Conservation (phyloP, 2,329 filamentous ascomycete genomes). For the Bertia moriformis region DNA sequence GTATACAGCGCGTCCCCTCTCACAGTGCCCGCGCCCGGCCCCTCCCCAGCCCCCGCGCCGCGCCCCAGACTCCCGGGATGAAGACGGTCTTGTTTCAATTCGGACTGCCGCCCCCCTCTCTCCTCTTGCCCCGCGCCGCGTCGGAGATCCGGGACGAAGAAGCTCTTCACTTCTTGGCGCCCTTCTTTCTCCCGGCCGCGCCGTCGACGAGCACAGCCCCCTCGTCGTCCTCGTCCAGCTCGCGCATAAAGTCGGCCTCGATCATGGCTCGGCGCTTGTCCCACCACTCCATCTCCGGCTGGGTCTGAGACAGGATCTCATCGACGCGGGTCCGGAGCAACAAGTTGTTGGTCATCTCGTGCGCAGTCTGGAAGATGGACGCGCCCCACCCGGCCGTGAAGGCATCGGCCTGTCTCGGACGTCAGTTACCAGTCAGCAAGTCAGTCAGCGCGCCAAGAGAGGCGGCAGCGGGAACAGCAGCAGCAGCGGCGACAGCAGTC, state of each 20-base stretch:
- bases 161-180: neutral
- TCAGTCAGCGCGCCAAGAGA: neutral
- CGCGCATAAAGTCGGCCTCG: slow-evolving; percentile 67
- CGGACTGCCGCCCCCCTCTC: too few relatives aligned
- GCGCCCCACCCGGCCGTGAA: slow-evolving; percentile 81
- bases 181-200: neutral
- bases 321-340: slow-evolving; percentile 60
- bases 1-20: too few relatives aligned
- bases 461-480: too few relatives aligned
- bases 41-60: too few relatives aligned
- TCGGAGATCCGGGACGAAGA: neutral
- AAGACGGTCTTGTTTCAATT: too few relatives aligned
- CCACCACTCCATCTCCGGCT: slow-evolving; percentile 81
- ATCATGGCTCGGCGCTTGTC: slow-evolving; percentile 65
- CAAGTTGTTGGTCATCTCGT: slow-evolving; percentile 83
- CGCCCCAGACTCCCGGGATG: too few relatives aligned
- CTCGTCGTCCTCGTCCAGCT: slow-evolving; percentile 54
- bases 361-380: slow-evolving; percentile 90
- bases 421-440: slow-evolving; percentile 2
- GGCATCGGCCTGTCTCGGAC: slow-evolving; percentile 61
- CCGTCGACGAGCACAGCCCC: too few relatives aligned
- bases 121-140: too few relatives aligned
- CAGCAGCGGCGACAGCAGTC: neutral
- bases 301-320: slow-evolving; percentile 58
- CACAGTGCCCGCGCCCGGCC: too few relatives aligned